Evolutionary conservation across 2,329 filamentous ascomycete species (phyloP), one percentile per base, ranked within the genome.

Genomic region (Didymella segeticola): DNA sequence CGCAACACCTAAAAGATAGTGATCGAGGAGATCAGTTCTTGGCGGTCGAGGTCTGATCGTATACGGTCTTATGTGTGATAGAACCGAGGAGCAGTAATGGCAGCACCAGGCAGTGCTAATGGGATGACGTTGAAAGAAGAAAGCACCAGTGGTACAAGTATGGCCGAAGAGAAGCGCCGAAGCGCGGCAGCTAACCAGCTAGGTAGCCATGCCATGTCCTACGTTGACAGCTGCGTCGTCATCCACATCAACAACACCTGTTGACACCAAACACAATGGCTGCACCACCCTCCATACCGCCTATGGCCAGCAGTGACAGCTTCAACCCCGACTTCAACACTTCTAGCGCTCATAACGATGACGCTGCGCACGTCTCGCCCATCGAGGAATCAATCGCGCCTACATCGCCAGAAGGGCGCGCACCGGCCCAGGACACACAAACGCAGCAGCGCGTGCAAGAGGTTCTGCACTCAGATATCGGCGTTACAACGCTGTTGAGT

Each of bases 401-500:
- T 8, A 31, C 56, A 20, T 55, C 61, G 25, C 58, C 59, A 14
- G 60, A 67, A 49, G 60, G 64, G 43, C 63, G 64, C 17, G 54
- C 47, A 4, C 49, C 56, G 30, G 42, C 60, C 15, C 61, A 59
- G 17, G 69, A 74, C 43, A 54, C 64, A 50, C 68, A 71, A 47
- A 60, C 62, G n/a, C 71, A 73, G 52, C 78, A 79, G 62, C 72
- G 74, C 34, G 78, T 81, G 19, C 76, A 80, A 19, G 74, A 79
- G 48, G 77, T 81, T 41, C 64, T 81, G 54, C 77, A 80, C 69
- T 81, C 79, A 14, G 79, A 82, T 57, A 85, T 87, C 62, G 86
- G 86, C 47, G 79, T 88, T 49, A 82, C 77, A 53, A 86, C 84
- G 7, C 79, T 89, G 47, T 76, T 88, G 49, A 82, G 79, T 62